These are phyloP conservation scores for Acer yangbiense DNA, from an alignment of 345 rosid species.

Conservation along the genomic window DNA sequence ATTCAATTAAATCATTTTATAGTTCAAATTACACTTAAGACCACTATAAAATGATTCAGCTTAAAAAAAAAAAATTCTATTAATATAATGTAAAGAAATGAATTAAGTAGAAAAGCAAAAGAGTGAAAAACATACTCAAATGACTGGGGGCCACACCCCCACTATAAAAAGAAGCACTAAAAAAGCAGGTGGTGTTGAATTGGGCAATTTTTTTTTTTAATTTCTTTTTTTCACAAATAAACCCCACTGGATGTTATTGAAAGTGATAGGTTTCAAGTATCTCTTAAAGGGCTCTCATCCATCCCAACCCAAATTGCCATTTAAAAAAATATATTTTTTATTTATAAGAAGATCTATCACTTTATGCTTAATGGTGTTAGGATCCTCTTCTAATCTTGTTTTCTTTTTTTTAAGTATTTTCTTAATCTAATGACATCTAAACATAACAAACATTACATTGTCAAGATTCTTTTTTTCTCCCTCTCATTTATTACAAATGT, in stretches of 20 bases:
- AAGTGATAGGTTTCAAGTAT: background rate
- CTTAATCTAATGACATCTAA: too few relatives aligned
- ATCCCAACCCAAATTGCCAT: background rate
- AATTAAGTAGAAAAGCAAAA: background rate
- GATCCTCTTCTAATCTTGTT: too few relatives aligned
- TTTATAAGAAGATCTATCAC: background rate
- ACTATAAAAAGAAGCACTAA: background rate
- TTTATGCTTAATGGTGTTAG: background rate
- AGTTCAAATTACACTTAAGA: background rate
- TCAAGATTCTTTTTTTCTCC: too few relatives aligned
- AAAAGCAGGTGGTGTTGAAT: background rate
- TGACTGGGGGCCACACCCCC: constrained; percentile 10
- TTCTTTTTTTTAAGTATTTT: too few relatives aligned
- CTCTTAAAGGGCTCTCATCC: too few relatives aligned
- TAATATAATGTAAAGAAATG: too few relatives aligned
- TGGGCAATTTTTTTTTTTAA: too few relatives aligned
- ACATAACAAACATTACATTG: too few relatives aligned
- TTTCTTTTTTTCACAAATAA: background rate
- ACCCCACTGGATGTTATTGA: background rate
- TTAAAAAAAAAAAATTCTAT: background rate
- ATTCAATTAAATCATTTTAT: too few relatives aligned
- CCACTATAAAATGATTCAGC: background rate
- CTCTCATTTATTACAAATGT: too few relatives aligned
- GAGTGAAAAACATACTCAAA: constrained; percentile 4
- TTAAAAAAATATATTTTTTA: too few relatives aligned